Evolutionary conservation across 257 asterid species (phyloP).

Genomic region (Leptodermis oblonga): DNA sequence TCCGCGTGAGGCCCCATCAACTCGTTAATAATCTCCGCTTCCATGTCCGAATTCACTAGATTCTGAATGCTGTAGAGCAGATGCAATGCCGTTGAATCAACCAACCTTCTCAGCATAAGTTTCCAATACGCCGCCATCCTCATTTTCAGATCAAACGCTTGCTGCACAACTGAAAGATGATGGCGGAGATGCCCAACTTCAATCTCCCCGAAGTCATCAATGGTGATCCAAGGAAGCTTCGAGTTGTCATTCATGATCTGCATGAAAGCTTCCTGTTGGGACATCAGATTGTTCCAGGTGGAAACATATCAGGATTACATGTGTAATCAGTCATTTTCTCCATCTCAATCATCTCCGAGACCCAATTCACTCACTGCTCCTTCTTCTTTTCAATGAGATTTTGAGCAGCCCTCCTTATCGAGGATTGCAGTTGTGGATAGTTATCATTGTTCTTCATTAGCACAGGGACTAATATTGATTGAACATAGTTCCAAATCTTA

Average conservation of each 20-base stretch:
- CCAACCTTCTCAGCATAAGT: slow-evolving; percentile 27
- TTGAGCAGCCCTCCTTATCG: not conserved
- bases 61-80: slow-evolving; percentile 19
- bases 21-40: slow-evolving; percentile 23
- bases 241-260: not conserved
- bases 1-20: slow-evolving; percentile 6
- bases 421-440: slow-evolving; percentile 2
- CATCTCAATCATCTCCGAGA: too few species aligned
- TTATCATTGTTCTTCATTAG: slow-evolving; percentile 5
- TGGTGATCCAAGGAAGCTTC: not conserved
- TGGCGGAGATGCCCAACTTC: slow-evolving; percentile 18
- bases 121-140: slow-evolving; percentile 34
- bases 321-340: too few species aligned
- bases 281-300: slow-evolving; percentile 19
- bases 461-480: not conserved
- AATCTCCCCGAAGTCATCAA: slow-evolving; percentile 24
- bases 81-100: slow-evolving; percentile 33
- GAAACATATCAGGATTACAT: too few species aligned
- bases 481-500: too few species aligned
- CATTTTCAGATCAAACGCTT: slow-evolving; percentile 35
- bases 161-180: not conserved
- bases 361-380: too few species aligned
- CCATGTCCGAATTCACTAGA: slow-evolving; percentile 26
- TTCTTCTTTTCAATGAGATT: slow-evolving; percentile 17
- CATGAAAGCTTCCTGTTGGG: slow-evolving; percentile 11